phyloP scores from a whole-genome alignment of 2,329 filamentous ascomycete genomes.

The Penicillium sp. region DNA sequence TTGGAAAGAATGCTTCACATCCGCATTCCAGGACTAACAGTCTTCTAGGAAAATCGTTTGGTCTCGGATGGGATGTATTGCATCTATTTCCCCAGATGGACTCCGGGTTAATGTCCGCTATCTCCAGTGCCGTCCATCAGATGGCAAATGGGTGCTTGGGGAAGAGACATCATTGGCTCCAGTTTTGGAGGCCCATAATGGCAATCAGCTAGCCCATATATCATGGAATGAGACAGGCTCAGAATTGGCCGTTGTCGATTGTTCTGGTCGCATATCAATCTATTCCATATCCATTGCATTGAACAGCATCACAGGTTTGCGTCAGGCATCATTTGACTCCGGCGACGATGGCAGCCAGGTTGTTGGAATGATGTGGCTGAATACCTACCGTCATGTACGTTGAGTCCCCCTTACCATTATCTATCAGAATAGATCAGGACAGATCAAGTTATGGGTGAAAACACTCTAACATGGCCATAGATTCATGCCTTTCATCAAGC shows the following conservation, averaged over 20 bases:
- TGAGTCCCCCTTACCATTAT: background rate
- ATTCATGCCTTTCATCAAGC: slow-evolving; percentile 55
- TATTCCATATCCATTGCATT: slow-evolving; percentile 68
- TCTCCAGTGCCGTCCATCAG: slow-evolving; percentile 64
- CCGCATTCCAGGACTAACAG: slow-evolving; percentile 21
- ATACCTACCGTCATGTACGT: slow-evolving; percentile 52
- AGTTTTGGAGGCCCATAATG: slow-evolving; percentile 59
- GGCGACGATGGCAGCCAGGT: slow-evolving; percentile 72
- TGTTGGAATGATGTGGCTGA: slow-evolving; percentile 84
- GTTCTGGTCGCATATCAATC: slow-evolving; percentile 72
- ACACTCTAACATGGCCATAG: slow-evolving; percentile 23
- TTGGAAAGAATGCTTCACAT: background rate
- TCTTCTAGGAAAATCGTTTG: slow-evolving; percentile 69
- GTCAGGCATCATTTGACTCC: slow-evolving; percentile 64
- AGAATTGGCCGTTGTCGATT: slow-evolving; percentile 81
- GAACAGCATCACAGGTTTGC: slow-evolving; percentile 65
- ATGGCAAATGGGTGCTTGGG: slow-evolving; percentile 73
- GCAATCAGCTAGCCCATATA: slow-evolving; percentile 71
- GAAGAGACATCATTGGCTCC: slow-evolving; percentile 65
- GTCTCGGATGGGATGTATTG: slow-evolving; percentile 84
- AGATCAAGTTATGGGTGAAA: background rate
- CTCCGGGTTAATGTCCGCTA: slow-evolving; percentile 68
- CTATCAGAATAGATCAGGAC: background rate
- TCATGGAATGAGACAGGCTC: slow-evolving; percentile 74
- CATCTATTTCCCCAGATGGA: slow-evolving; percentile 72